Percentiles rank a stretch among this genome's conserved stretches.
Conservation (phyloP, 2,329 filamentous ascomycete species). For the Aspergillus sp. region DNA sequence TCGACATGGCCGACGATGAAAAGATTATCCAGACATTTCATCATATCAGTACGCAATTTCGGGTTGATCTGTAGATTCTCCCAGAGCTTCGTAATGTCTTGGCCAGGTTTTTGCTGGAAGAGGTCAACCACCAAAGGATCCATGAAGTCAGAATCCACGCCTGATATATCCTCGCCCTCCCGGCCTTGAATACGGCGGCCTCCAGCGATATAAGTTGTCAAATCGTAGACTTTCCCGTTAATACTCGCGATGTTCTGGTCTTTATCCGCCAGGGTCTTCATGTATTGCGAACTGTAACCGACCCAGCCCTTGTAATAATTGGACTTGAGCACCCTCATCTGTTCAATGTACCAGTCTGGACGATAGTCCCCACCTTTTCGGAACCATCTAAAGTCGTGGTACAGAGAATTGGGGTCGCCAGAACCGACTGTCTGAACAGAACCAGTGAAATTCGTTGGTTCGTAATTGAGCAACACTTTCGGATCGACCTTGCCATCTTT, state of each 20-base stretch:
- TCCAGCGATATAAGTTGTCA: conserved; percentile 78
- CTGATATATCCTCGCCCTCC: conserved; percentile 51
- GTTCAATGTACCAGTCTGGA: conserved; percentile 89
- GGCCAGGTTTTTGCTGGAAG: conserved; percentile 73
- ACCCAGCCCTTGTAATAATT: conserved; percentile 85
- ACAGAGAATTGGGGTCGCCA: conserved; percentile 71
- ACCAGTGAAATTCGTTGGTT: conserved; percentile 71
- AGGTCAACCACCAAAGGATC: conserved; percentile 69
- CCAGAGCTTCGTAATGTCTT: conserved; percentile 84
- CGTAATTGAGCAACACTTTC: conserved; percentile 82
- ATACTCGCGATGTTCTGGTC: conserved; percentile 75
- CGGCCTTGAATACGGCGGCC: conserved; percentile 66
- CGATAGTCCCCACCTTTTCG: conserved; percentile 73
- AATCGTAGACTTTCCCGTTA: conserved; percentile 78
- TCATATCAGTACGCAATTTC: conserved; percentile 65
- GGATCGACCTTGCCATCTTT: conserved; percentile 64
- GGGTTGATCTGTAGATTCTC: conserved; percentile 63
- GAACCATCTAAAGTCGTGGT: conserved; percentile 89
- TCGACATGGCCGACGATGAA: conserved; percentile 94
- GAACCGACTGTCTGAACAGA: conserved; percentile 63
- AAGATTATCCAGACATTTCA: conserved; percentile 83
- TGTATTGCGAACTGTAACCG: conserved; percentile 76
- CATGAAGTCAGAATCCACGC: conserved; percentile 75
- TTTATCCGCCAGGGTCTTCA: conserved; percentile 65
- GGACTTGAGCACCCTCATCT: conserved; percentile 73